Conservation (phyloP, 495 filamentous ascomycete species). For the Jackrogersella multiformis region DNA sequence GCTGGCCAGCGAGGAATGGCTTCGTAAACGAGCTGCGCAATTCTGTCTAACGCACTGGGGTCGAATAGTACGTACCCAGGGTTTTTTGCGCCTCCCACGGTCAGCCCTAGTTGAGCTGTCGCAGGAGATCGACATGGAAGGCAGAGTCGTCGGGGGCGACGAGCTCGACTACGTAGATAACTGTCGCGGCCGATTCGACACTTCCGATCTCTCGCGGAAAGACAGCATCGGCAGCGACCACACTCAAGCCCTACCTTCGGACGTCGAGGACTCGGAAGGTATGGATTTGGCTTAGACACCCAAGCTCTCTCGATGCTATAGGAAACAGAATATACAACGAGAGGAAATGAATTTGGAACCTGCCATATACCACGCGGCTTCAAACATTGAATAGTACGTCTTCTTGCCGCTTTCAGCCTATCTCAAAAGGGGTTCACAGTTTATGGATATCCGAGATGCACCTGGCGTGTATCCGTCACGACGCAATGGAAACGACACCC, state of each 20-base stretch:
- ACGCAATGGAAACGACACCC: conserved; percentile 27
- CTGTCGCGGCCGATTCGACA: conserved; percentile 68
- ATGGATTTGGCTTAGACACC: conserved; percentile 57
- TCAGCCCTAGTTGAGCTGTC: conserved; percentile 86
- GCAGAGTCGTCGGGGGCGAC: conserved; percentile 81
- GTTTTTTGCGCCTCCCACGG: conserved; percentile 81
- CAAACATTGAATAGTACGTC: conserved; percentile 19
- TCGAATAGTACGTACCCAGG: conserved; percentile 85
- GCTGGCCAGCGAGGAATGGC: conserved; percentile 89
- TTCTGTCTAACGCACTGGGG: conserved; percentile 97
- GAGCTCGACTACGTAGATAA: conserved; percentile 83
- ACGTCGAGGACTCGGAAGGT: conserved; percentile 75
- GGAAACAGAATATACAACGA: background rate
- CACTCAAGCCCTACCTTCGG: conserved; percentile 66
- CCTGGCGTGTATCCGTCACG: conserved; percentile 29
- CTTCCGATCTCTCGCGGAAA: conserved; percentile 62
- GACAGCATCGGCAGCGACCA: conserved; percentile 66
- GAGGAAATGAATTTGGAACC: background rate
- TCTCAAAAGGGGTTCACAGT: background rate
- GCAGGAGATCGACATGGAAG: conserved; percentile 90
- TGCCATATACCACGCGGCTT: background rate
- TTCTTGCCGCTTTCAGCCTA: conserved; percentile 5
- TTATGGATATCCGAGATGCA: conserved; percentile 34
- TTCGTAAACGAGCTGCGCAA: conserved; percentile 82
- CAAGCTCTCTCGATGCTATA: background rate